A percentile compares a stretch with the other conserved stretches of the same genome.
Conservation (phyloP, 352 stramenopile species). For the Saprolegnia parasitica region DNA sequence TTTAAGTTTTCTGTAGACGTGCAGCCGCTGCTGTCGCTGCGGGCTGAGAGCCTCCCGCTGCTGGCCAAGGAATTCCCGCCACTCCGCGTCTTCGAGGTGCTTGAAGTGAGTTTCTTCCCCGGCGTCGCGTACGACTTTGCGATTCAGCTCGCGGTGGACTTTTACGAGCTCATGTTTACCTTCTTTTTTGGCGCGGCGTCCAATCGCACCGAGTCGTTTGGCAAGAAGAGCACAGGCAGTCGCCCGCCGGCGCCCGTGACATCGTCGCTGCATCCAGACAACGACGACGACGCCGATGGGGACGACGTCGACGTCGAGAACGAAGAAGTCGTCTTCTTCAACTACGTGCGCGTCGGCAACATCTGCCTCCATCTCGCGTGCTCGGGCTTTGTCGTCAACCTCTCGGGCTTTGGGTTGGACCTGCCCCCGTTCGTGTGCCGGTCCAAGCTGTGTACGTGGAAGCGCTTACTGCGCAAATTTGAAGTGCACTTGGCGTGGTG, state of each 20-base stretch:
- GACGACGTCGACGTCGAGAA: constrained; percentile 9
- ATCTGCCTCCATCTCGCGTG: constrained; percentile 75
- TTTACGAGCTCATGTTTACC: constrained; percentile 80
- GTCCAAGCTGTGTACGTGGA: constrained; percentile 73
- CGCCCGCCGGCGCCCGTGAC: not conserved
- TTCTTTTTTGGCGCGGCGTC: constrained; percentile 59
- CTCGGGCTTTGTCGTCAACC: constrained; percentile 82
- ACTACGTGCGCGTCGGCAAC: constrained; percentile 78
- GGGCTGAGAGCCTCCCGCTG: constrained; percentile 64
- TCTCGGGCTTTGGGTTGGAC: constrained; percentile 75
- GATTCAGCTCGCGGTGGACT: constrained; percentile 73
- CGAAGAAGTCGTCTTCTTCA: constrained; percentile 77
- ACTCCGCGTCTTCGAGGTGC: constrained; percentile 60
- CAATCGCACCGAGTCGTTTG: constrained; percentile 8
- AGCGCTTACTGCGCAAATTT: constrained; percentile 78
- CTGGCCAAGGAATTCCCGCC: constrained; percentile 63
- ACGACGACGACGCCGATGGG: not conserved
- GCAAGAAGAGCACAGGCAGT: not conserved
- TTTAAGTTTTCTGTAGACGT: not conserved
- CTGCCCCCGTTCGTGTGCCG: constrained; percentile 74
- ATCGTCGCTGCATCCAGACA: not conserved
- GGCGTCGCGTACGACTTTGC: constrained; percentile 80
- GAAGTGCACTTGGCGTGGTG: constrained; percentile 80
- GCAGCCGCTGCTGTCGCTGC: constrained; percentile 69
- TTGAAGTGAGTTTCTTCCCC: constrained; percentile 80